Evolutionary conservation across 2,329 filamentous ascomycete genomes (phyloP).

Genomic region (Arthroderma sp.): DNA sequence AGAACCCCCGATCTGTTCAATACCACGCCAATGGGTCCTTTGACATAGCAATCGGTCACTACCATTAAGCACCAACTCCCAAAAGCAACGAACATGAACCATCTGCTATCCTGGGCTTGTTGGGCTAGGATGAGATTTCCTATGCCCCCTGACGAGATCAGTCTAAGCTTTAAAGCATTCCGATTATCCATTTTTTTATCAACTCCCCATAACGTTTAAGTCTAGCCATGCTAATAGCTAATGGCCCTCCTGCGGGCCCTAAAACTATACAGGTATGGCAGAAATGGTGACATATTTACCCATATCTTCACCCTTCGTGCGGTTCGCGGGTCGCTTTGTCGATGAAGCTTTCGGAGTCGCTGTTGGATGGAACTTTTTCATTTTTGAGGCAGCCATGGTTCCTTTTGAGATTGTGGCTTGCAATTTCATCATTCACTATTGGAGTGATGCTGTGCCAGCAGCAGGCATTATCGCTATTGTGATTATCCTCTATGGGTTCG

Average conservation of each 20-base stretch:
- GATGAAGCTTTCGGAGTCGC: slow-evolving; percentile 39
- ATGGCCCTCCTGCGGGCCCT: neutral
- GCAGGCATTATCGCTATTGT: slow-evolving; percentile 37
- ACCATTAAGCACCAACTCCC: neutral
- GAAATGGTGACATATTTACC: slow-evolving; percentile 42
- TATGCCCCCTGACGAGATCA: neutral
- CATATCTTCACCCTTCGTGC: slow-evolving; percentile 37
- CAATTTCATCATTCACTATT: slow-evolving; percentile 40
- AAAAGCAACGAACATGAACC: neutral
- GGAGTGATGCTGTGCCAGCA: slow-evolving; percentile 37
- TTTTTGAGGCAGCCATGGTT: slow-evolving; percentile 40
- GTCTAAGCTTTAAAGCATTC: neutral
- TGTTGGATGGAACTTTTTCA: slow-evolving; percentile 41
- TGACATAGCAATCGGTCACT: slow-evolving; percentile 3
- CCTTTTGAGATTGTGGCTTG: slow-evolving; percentile 43
- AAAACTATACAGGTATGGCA: slow-evolving; percentile 29
- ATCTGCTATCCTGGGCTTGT: neutral
- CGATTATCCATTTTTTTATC: neutral
- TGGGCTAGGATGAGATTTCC: neutral
- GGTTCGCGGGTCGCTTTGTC: slow-evolving; percentile 37
- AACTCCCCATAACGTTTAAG: neutral
- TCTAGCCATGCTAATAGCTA: neutral
- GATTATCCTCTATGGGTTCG: slow-evolving; percentile 35
- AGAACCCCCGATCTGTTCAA: slow-evolving; percentile 10
- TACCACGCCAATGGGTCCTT: neutral